A percentile compares a stretch with the other conserved stretches of the same genome.
Conservation (phyloP, 2,329 filamentous ascomycete genomes). For the Chrysoporthe deuterocubensis region DNA sequence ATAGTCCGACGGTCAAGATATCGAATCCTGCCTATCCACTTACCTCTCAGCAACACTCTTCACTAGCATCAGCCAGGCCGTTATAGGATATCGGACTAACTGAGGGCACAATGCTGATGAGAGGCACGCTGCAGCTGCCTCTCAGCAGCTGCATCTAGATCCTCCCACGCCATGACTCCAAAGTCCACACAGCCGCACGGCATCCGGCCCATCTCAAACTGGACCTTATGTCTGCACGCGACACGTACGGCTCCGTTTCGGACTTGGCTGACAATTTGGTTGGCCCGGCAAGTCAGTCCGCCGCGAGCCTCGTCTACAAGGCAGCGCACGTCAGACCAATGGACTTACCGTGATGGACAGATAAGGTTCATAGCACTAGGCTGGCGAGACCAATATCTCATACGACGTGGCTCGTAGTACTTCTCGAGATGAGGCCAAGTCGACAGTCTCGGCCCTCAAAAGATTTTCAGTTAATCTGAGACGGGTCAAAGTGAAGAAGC, state of each 20-base stretch:
- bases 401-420: not conserved
- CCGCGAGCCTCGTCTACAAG: not conserved
- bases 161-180: not conserved
- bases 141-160: not conserved
- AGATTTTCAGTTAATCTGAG: not conserved
- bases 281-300: not conserved
- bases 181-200: not conserved
- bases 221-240: not conserved
- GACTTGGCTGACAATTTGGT: not conserved
- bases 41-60: not conserved
- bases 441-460: not conserved
- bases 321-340: conserved; percentile 1
- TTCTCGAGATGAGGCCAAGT: not conserved
- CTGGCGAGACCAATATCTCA: not conserved
- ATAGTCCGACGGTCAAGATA: not conserved
- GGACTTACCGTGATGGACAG: conserved; percentile 2
- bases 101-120: not conserved
- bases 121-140: not conserved
- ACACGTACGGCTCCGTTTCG: not conserved
- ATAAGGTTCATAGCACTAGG: not conserved
- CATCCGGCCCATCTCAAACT: not conserved
- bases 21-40: not conserved
- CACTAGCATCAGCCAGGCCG: too few relatives aligned
- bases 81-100: not conserved
- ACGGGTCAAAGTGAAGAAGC: not conserved